phyloP scores from a whole-genome alignment of 2,329 filamentous ascomycete genomes.

The Amylocarpus encephaloides region DNA sequence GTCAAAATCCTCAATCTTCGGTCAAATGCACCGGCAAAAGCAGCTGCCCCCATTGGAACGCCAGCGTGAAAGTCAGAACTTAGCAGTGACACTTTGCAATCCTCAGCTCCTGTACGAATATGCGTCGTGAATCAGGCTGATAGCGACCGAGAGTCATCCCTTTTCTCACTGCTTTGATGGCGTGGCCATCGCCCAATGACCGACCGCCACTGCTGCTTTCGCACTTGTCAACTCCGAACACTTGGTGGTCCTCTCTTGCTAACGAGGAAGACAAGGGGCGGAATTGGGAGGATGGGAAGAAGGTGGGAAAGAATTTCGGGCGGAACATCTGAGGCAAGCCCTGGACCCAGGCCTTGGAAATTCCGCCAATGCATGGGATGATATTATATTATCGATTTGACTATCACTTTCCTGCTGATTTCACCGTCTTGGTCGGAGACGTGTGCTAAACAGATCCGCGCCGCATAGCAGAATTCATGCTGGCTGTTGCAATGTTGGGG shows the following conservation, averaged over 20 bases:
- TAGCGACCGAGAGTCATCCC: slow-evolving; percentile 4
- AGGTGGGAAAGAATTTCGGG: slow-evolving; percentile 4
- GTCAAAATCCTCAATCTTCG: neutral
- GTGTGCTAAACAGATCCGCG: neutral
- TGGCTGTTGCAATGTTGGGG: neutral
- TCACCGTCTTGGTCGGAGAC: slow-evolving; percentile 1
- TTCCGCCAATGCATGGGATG: slow-evolving; percentile 8
- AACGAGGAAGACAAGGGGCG: slow-evolving; percentile 11
- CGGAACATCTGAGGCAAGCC: slow-evolving; percentile 5
- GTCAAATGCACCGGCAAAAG: slow-evolving; percentile 2
- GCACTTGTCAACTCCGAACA: neutral
- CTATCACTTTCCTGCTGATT: slow-evolving; percentile 7
- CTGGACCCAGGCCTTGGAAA: slow-evolving; percentile 7
- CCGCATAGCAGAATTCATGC: neutral
- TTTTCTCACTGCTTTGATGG: slow-evolving; percentile 5
- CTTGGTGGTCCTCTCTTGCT: slow-evolving; percentile 4
- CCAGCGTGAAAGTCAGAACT: neutral
- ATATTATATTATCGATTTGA: slow-evolving; percentile 10
- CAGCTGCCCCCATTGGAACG: slow-evolving; percentile 1
- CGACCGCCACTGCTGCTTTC: slow-evolving; percentile 1
- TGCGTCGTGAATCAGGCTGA: slow-evolving; percentile 9
- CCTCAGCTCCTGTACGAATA: neutral
- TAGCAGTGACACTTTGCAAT: slow-evolving; percentile 5
- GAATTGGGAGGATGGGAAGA: neutral
- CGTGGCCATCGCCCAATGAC: slow-evolving; percentile 3